Evolutionary conservation across 2,329 filamentous ascomycete species (phyloP).

Genomic region (Aureobasidium sp.): DNA sequence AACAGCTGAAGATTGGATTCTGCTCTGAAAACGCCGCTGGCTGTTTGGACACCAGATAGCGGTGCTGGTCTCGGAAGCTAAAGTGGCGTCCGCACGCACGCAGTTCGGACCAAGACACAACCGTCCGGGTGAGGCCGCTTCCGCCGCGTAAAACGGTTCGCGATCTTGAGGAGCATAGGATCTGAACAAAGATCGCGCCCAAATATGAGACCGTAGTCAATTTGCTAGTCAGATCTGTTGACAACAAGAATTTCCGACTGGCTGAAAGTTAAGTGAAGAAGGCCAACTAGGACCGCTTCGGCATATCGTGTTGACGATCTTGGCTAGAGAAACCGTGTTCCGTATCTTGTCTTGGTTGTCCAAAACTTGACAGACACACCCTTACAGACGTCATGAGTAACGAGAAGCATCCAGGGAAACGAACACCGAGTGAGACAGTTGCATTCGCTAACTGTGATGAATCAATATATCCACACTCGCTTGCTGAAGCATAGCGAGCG

Average conservation of each 20-base stretch:
- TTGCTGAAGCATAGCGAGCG: not conserved
- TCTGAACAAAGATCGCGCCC: not conserved
- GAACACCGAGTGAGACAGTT: not conserved
- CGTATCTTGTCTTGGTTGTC: not conserved
- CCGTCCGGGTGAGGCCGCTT: not conserved
- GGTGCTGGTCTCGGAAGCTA: slow-evolving; percentile 5
- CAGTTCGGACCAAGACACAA: slow-evolving; percentile 3
- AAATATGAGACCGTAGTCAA: not conserved
- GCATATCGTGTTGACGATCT: not conserved
- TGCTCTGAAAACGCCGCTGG: not conserved
- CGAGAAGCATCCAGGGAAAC: not conserved
- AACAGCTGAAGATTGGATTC: not conserved
- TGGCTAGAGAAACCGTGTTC: not conserved
- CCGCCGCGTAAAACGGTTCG: not conserved
- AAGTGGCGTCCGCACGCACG: slow-evolving; percentile 1
- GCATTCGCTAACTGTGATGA: not conserved
- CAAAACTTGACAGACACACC: not conserved
- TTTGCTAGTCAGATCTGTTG: not conserved
- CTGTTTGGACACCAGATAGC: not conserved
- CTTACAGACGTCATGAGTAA: slow-evolving; percentile 1
- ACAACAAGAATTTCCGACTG: slow-evolving; percentile 2
- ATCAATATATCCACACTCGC: not conserved
- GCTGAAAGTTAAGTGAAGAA: not conserved
- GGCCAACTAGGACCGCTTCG: not conserved
- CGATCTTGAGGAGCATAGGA: slow-evolving; percentile 5